Conservation (phyloP, 441 rosid species). For the Raphanus hybrid region DNA sequence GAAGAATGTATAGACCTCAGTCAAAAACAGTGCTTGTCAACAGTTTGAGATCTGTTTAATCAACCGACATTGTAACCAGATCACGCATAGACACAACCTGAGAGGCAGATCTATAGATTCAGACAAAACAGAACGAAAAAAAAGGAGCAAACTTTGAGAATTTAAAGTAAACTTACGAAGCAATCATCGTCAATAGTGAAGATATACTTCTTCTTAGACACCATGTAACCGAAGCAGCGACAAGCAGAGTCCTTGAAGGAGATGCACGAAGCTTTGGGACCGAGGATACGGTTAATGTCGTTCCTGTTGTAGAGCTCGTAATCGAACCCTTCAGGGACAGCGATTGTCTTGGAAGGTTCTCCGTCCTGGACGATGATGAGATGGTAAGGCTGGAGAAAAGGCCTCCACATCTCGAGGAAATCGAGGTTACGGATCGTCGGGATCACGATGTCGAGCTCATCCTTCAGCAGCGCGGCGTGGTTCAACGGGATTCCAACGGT, state of each 20-base stretch:
- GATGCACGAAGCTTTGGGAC: slow-evolving; percentile 97
- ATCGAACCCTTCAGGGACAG: slow-evolving; percentile 85
- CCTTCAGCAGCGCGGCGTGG: slow-evolving; percentile 29
- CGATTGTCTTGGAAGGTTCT: slow-evolving; percentile 79
- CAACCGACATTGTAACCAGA: slow-evolving; percentile 11
- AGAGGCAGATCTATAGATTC: not conserved
- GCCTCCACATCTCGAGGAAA: slow-evolving; percentile 96
- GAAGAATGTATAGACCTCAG: slow-evolving; percentile 24
- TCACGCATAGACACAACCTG: slow-evolving; percentile 2
- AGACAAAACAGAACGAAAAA: not conserved
- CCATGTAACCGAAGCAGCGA: slow-evolving; percentile 72
- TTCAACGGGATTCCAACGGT: too few relatives aligned
- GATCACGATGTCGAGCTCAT: slow-evolving; percentile 91
- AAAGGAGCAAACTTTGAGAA: not conserved
- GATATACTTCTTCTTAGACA: slow-evolving; percentile 97
- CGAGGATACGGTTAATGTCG: slow-evolving; percentile 83
- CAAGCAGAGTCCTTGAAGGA: slow-evolving; percentile 99
- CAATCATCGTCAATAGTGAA: slow-evolving; percentile 97
- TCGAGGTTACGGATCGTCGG: slow-evolving; percentile 93
- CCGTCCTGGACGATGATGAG: slow-evolving; percentile 96
- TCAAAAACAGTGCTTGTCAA: slow-evolving; percentile 1
- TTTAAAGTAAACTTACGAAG: slow-evolving; percentile 62
- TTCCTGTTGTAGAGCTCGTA: slow-evolving; percentile 92
- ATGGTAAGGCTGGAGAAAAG: slow-evolving; percentile 88
- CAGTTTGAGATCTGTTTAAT: not conserved